Percentiles rank a stretch among this genome's conserved stretches.
These are phyloP conservation scores for Zea luxurians DNA, from an alignment of 176 grass and related monocot genomes.

Conservation along the genomic window DNA sequence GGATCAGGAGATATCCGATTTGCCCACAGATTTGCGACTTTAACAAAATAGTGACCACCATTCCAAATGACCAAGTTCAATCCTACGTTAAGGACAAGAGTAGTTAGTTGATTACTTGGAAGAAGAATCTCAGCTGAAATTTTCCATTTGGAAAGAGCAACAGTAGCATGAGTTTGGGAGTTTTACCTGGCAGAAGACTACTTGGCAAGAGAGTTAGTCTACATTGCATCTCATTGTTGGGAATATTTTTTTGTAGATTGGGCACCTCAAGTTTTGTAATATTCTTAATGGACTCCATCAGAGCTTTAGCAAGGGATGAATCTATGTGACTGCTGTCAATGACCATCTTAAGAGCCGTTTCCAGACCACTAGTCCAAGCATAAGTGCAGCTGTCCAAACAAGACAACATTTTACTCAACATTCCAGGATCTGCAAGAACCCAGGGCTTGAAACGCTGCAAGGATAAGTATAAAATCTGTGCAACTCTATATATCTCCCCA, in stretches of 20 bases:
- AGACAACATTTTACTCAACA: slow-evolving; percentile 46
- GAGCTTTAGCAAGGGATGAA: slow-evolving; percentile 43
- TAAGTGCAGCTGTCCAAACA: slow-evolving; percentile 47
- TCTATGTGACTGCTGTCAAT: slow-evolving; percentile 1
- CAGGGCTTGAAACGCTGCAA: slow-evolving; percentile 59
- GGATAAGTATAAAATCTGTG: slow-evolving; percentile 46
- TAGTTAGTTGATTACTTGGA: slow-evolving; percentile 22
- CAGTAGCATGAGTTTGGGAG: slow-evolving; percentile 10
- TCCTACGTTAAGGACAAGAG: slow-evolving; percentile 34
- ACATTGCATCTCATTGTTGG: slow-evolving; percentile 25
- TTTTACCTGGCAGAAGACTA: slow-evolving; percentile 47
- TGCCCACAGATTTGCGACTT: slow-evolving; percentile 63
- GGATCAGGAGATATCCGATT: slow-evolving; percentile 51
- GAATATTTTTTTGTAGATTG: slow-evolving; percentile 13
- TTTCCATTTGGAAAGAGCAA: not conserved
- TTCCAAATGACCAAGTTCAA: slow-evolving; percentile 51
- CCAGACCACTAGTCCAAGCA: slow-evolving; percentile 50
- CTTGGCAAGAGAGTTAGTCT: slow-evolving; percentile 44
- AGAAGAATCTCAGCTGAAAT: not conserved
- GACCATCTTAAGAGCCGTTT: slow-evolving; percentile 43
- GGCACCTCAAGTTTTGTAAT: slow-evolving; percentile 43
- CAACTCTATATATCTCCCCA: slow-evolving; percentile 64
- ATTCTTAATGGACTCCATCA: slow-evolving; percentile 45
- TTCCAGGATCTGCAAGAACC: slow-evolving; percentile 48
- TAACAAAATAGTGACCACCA: slow-evolving; percentile 53